phyloP scores from a whole-genome alignment of 2,329 filamentous ascomycete genomes.

The Sarocladiaceae sp. region DNA sequence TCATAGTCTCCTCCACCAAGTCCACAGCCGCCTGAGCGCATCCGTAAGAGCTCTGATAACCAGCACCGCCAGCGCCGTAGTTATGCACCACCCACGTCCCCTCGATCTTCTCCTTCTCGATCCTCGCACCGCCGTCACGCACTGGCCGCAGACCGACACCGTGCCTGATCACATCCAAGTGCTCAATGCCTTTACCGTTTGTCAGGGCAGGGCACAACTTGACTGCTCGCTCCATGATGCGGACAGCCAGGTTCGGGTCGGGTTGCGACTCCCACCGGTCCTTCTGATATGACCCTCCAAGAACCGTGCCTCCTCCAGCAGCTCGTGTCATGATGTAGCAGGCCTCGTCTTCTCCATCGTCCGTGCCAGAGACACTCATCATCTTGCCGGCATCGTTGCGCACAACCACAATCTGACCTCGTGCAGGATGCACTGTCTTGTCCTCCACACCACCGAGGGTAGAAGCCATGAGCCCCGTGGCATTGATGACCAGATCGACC shows the following conservation, averaged over 20 bases:
- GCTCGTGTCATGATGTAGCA: slow-evolving; percentile 73
- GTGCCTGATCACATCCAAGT: slow-evolving; percentile 66
- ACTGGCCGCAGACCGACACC: slow-evolving; percentile 69
- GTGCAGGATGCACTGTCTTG: slow-evolving; percentile 53
- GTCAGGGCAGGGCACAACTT: slow-evolving; percentile 50
- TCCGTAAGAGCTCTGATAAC: slow-evolving; percentile 3
- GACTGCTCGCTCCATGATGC: slow-evolving; percentile 68
- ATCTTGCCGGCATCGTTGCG: slow-evolving; percentile 64
- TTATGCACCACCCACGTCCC: slow-evolving; percentile 7
- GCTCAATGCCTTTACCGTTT: slow-evolving; percentile 57
- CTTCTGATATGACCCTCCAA: slow-evolving; percentile 71
- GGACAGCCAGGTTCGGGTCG: slow-evolving; percentile 62
- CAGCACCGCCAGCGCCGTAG: slow-evolving; percentile 3
- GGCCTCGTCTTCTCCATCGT: slow-evolving; percentile 62
- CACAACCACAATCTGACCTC: slow-evolving; percentile 70
- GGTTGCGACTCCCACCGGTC: slow-evolving; percentile 66
- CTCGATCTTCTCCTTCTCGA: slow-evolving; percentile 53
- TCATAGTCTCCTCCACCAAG: slow-evolving; percentile 41
- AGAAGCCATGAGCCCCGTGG: slow-evolving; percentile 60
- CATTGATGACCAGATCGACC: slow-evolving; percentile 60
- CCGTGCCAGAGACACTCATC: slow-evolving; percentile 59
- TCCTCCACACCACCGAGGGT: slow-evolving; percentile 64
- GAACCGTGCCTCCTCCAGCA: slow-evolving; percentile 62
- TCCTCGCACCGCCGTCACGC: slow-evolving; percentile 60
- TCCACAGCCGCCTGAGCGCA: slow-evolving; percentile 54